These are phyloP conservation scores for Gaultheria prostrata DNA, from an alignment of 148 eudicot species.

Conservation along the genomic window DNA sequence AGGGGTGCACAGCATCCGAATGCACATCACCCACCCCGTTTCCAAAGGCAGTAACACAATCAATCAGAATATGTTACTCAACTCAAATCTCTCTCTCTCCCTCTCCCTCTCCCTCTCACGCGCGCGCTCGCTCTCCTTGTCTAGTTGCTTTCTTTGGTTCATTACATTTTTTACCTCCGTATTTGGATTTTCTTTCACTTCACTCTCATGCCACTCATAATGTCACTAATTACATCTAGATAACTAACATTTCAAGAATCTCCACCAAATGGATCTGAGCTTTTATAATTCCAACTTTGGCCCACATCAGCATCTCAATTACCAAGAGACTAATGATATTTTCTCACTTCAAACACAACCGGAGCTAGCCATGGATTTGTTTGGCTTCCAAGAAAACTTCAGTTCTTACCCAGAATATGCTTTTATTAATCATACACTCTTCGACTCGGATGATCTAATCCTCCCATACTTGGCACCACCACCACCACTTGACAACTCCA, in stretches of 20 bases:
- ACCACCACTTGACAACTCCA: neutral
- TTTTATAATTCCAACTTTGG: neutral
- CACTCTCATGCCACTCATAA: neutral
- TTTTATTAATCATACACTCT: conserved; percentile 9
- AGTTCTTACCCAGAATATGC: neutral
- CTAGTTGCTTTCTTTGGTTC: neutral
- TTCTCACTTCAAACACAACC: conserved; percentile 10
- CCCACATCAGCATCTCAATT: neutral
- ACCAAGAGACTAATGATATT: neutral
- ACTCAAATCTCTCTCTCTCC: neutral
- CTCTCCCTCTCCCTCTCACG: neutral
- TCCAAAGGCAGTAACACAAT: too few species aligned
- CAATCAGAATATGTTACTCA: too few species aligned
- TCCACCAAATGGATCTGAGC: neutral
- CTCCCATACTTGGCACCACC: neutral
- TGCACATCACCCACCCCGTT: too few species aligned
- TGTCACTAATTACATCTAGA: too few species aligned
- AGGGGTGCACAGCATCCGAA: too few species aligned
- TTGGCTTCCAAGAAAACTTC: conserved; percentile 10
- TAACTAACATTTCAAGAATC: neutral
- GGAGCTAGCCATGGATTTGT: conserved; percentile 25
- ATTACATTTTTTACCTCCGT: neutral
- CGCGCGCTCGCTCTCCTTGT: neutral
- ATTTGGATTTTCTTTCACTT: neutral
- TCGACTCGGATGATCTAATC: neutral